Base-by-base conservation (phyloP, 805 yeast species). In the Candida corydali region DNA sequence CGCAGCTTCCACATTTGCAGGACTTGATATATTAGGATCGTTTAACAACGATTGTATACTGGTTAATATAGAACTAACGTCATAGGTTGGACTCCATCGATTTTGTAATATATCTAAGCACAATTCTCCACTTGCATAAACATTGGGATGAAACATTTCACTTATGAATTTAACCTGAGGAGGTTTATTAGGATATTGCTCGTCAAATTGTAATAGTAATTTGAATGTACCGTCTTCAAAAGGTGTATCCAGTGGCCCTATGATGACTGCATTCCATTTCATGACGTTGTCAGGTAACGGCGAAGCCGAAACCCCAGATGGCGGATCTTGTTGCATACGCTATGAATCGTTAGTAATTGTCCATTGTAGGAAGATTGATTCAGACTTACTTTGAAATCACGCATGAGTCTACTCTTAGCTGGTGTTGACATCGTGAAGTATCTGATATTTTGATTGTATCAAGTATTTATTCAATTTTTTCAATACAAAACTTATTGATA, bases 401-500 rank as follows among this genome's bases (percentile, higher is more conserved):
- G 85, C 98, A 93, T 93, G 53, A 93, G 78, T 69, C 98, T 80
- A 78, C 96, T 84, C 61, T 96, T 80, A n/a, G 98, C 98, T 11
- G 96, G 93, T 6, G 98, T 93, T 6, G 98, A 89, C 98, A 91
- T 91, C n/a, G n/a, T n/a, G n/a, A n/a, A n/a, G n/a, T n/a, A n/a
- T n/a, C n/a, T n/a, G n/a, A n/a, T n/a, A n/a, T n/a, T n/a, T n/a
- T n/a, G n/a, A n/a, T n/a, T n/a, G n/a, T n/a, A n/a, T n/a, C n/a
- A n/a, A n/a, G n/a, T n/a, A n/a, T n/a, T n/a, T n/a, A n/a, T n/a
- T n/a, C n/a, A n/a, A n/a, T n/a, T n/a, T n/a, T n/a, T n/a, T n/a
- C n/a, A n/a, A n/a, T n/a, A n/a, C n/a, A n/a, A n/a, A n/a, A n/a
- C n/a, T n/a, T n/a, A n/a, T n/a, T n/a, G n/a, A n/a, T n/a, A n/a